Conservation (phyloP, 345 rosid genomes). For the Eucalyptus curtisii region DNA sequence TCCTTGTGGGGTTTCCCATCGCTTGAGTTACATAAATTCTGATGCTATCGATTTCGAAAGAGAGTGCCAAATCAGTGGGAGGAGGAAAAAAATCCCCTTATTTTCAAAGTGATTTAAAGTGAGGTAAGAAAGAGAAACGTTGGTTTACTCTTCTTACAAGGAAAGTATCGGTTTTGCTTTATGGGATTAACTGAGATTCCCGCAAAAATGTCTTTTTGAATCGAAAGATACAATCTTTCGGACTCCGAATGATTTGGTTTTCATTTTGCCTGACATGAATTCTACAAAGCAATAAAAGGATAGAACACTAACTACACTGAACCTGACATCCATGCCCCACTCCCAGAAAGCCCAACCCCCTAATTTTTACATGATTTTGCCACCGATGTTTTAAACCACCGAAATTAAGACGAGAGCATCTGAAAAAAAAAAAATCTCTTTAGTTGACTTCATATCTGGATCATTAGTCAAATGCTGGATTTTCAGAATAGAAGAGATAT, state of each 20-base stretch:
- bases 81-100: not conserved
- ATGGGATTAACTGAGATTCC: not conserved
- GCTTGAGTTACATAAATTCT: not conserved
- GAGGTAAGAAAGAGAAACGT: not conserved
- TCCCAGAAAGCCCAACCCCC: not conserved
- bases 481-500: not conserved
- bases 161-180: not conserved
- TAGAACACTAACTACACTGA: not conserved
- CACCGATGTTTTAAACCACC: not conserved
- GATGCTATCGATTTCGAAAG: not conserved
- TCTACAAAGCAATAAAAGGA: not conserved
- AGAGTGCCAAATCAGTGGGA: constrained; percentile 11
- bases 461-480: not conserved
- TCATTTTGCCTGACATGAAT: not conserved
- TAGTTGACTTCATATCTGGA: not conserved
- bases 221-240: not conserved
- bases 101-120: constrained; percentile 2
- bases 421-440: not conserved
- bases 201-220: not conserved
- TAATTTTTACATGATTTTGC: not conserved
- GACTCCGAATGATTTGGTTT: not conserved
- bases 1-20: not conserved
- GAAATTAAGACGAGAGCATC: not conserved
- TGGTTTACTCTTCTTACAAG: constrained; percentile 1
- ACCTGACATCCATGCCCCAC: not conserved